phyloP scores from a whole-genome alignment of 768 basidiomycete species.

The Auricularia cornea region DNA sequence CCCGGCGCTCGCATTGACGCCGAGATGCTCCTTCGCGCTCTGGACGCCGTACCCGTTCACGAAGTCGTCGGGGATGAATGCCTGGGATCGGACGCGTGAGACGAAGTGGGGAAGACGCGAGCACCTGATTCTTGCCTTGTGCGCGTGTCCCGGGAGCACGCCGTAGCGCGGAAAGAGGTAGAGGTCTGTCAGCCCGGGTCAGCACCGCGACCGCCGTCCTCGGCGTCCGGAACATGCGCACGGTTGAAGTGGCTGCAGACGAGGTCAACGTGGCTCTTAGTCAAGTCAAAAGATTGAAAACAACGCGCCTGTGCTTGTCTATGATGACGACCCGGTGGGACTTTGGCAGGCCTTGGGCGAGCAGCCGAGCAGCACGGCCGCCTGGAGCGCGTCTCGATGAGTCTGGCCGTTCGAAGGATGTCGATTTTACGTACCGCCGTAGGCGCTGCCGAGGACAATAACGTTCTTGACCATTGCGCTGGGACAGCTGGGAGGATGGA shows the following conservation, averaged over 20 bases:
- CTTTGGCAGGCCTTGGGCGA: neutral
- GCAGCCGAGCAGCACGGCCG: neutral
- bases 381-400: neutral
- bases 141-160: neutral
- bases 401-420: neutral
- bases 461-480: neutral
- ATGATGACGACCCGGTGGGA: neutral
- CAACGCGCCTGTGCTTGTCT: neutral
- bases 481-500: neutral
- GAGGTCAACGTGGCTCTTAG: neutral
- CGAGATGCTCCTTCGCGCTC: neutral
- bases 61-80: neutral
- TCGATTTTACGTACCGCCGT: neutral
- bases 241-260: neutral
- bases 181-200: neutral
- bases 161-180: constrained; percentile 1
- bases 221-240: neutral
- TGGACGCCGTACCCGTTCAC: neutral
- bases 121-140: neutral
- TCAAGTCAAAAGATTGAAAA: neutral
- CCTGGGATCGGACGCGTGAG: neutral
- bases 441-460: neutral
- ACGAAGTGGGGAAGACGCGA: neutral
- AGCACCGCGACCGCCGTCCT: neutral
- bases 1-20: neutral